Base-by-base conservation (phyloP, 257 asterid species). In the Euphrasia confusa region DNA sequence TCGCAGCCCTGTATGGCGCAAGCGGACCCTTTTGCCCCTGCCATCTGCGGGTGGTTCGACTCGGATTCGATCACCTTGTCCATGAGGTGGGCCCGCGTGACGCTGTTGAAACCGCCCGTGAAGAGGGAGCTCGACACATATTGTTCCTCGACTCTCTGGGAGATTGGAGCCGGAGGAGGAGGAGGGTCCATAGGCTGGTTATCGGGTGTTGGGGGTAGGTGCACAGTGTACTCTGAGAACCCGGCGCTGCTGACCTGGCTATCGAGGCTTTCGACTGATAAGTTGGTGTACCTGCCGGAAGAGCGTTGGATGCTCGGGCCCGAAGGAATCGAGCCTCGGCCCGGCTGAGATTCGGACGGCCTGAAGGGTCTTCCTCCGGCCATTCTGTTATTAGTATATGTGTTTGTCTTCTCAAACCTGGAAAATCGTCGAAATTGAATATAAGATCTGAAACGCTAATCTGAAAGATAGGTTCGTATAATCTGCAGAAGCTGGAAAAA, bases 31-130 rank as follows among this genome's bases (percentile, higher is more conserved):
- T 84, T 82, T 14, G 72, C 71, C 24, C 95, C 95, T 48, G 89
- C 89, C 91, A 86, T 83, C 70, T 86, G 95, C n/a, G 95, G 95
- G 71, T 87, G 95, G 67, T 58, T 84, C 10, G 88, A 60, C 70
- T 84, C 88, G 0, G 94, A 84, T 9, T 87, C 96, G 12, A 80
- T 87, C 72, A 84, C 96, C 79, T 87, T 87, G 62, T 87, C 94
- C 96, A 87, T 87, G 71, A 84, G 63, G 62, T 87, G 96, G 30
- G 96, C 96, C 12, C 87, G 83, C 1, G 96, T 87, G 2, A 73
- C 82, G 15, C 84, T 80, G 58, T 84, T 82, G 65, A 59, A 84
- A 6, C 95, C 95, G 13, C 94, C 94, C 0, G 85, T 87, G 50
- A 87, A 87, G 69, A 87, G 32, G 37, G 96, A 87, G 61, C 72